Conservation (phyloP, 768 basidiomycete species). For the Panellus pusillus region DNA sequence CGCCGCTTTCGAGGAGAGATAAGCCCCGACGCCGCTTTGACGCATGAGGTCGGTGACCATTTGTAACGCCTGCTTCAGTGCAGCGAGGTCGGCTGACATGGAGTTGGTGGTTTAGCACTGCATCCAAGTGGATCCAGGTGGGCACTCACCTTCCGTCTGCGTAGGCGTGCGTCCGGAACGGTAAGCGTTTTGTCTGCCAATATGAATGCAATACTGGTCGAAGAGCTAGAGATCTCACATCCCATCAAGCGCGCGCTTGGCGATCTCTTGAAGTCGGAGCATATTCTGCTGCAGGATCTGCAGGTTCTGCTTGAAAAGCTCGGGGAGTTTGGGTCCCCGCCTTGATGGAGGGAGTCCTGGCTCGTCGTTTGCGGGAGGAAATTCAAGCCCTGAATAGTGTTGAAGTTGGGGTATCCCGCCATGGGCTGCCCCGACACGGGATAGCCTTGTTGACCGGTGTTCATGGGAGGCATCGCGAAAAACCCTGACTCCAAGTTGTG, state of each 20-base stretch:
- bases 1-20: constrained; percentile 41
- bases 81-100: constrained; percentile 40
- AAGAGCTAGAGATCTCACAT: constrained; percentile 43
- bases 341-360: constrained; percentile 29
- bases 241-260: constrained; percentile 47
- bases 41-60: constrained; percentile 49
- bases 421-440: constrained; percentile 4
- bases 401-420: constrained; percentile 5
- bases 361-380: constrained; percentile 6
- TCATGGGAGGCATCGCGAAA: too few species aligned
- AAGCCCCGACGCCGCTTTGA: constrained; percentile 68
- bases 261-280: constrained; percentile 45
- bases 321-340: constrained; percentile 59
- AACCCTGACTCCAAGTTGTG: too few species aligned
- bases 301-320: constrained; percentile 61
- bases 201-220: not conserved
- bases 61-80: constrained; percentile 52
- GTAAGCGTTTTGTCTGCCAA: constrained; percentile 59
- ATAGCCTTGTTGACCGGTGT: not conserved
- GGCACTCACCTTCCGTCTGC: constrained; percentile 51
- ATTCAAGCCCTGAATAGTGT: not conserved
- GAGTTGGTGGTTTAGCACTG: not conserved
- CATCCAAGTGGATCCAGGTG: not conserved
- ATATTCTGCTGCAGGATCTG: constrained; percentile 50
- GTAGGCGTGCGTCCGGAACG: constrained; percentile 51